These are phyloP conservation scores for Kodamaea kakaduensis DNA, from an alignment of 805 yeast species.

Conservation along the genomic window DNA sequence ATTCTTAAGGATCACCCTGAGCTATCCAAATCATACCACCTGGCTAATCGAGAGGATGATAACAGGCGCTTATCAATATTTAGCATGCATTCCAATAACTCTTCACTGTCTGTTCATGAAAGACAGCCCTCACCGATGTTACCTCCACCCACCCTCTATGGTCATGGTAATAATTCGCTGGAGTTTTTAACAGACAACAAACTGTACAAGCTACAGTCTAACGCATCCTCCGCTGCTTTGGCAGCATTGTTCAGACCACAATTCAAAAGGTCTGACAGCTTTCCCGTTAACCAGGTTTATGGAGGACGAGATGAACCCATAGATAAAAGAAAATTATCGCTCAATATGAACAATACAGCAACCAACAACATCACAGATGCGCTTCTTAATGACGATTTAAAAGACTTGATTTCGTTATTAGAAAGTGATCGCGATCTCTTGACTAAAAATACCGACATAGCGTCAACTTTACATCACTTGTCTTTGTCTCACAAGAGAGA, in stretches of 20 bases:
- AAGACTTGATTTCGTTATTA: constrained; percentile 46
- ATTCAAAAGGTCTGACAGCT: constrained; percentile 33
- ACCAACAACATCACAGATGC: constrained; percentile 7
- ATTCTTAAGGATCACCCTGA: constrained; percentile 65
- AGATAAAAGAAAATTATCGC: constrained; percentile 6
- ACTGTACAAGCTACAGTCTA: constrained; percentile 26
- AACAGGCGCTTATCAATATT: constrained; percentile 8
- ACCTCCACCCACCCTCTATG: constrained; percentile 11
- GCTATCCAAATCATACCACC: constrained; percentile 27
- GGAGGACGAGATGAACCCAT: constrained; percentile 8
- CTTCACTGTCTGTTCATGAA: constrained; percentile 7
- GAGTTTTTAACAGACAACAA: constrained; percentile 15
- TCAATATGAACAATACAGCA: background rate
- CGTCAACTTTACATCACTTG: constrained; percentile 54
- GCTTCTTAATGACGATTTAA: constrained; percentile 38
- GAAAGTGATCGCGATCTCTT: constrained; percentile 34
- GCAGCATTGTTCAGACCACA: constrained; percentile 42
- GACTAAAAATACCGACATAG: constrained; percentile 37
- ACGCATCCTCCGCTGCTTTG: constrained; percentile 46
- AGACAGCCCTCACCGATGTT: constrained; percentile 4
- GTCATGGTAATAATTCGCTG: constrained; percentile 16
- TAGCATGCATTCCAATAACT: constrained; percentile 11
- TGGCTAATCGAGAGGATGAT: constrained; percentile 7
- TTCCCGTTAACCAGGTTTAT: constrained; percentile 23
- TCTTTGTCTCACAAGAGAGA: constrained; percentile 41